Evolutionary conservation across 768 basidiomycete genomes (phyloP).

Genomic region (Termitomyces sp.): DNA sequence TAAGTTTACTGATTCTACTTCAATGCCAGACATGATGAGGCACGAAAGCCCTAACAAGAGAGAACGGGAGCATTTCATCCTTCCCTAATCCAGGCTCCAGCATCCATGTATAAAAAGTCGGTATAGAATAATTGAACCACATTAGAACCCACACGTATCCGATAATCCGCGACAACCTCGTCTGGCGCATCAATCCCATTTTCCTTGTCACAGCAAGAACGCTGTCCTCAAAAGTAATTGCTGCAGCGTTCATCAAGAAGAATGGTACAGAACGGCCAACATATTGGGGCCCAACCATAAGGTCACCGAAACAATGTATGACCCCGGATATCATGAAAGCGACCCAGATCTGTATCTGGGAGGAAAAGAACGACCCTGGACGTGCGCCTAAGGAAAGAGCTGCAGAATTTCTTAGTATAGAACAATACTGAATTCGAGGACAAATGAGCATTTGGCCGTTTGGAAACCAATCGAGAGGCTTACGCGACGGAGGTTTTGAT

Average conservation of each 20-base stretch:
- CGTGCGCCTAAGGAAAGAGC: not conserved
- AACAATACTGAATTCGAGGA: not conserved
- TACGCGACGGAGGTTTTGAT: constrained; percentile 12
- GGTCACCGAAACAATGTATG: constrained; percentile 12
- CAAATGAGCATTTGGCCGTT: not conserved
- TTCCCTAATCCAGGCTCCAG: not conserved
- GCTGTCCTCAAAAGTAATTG: constrained; percentile 5
- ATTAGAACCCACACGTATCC: constrained; percentile 8
- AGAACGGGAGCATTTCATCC: not conserved
- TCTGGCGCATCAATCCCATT: not conserved
- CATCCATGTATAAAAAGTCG: not conserved
- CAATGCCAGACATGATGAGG: not conserved
- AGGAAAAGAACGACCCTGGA: not conserved
- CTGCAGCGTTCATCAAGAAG: constrained; percentile 6
- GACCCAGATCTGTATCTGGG: constrained; percentile 6
- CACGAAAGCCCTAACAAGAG: not conserved
- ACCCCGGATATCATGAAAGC: constrained; percentile 5
- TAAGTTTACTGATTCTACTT: too few relatives aligned
- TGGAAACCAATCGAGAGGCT: not conserved
- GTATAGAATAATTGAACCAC: constrained; percentile 3
- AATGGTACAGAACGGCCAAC: constrained; percentile 1
- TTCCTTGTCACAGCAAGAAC: not conserved
- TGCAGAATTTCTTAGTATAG: not conserved
- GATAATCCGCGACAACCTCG: not conserved
- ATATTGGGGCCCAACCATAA: constrained; percentile 5